These are phyloP conservation scores for Lagenidium giganteum DNA, from an alignment of 352 stramenopile genomes.

Conservation along the genomic window DNA sequence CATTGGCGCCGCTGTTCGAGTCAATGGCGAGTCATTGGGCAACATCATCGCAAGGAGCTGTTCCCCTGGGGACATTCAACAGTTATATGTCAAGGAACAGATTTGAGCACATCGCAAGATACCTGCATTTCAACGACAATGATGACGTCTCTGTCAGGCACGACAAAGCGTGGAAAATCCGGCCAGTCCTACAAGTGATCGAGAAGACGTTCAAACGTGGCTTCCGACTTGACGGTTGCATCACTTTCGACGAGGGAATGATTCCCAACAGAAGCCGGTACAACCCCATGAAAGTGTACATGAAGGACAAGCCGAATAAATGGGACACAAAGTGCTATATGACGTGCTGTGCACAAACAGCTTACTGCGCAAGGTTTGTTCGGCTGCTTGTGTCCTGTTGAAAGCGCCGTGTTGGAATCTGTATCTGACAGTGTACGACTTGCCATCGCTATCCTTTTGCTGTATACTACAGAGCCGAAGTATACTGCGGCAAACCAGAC, in stretches of 20 bases:
- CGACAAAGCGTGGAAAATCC: slow-evolving; percentile 13
- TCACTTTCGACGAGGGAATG: slow-evolving; percentile 19
- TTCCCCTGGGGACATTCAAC: slow-evolving; percentile 12
- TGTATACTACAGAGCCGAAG: slow-evolving; percentile 3
- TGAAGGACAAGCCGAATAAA: slow-evolving; percentile 15
- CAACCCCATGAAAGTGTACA: slow-evolving; percentile 17
- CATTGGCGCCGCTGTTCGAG: no score
- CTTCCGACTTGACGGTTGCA: slow-evolving; percentile 7
- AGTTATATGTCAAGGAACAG: slow-evolving; percentile 12
- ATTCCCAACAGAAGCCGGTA: slow-evolving; percentile 11
- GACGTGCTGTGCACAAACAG: slow-evolving; percentile 9
- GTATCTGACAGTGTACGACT: background rate
- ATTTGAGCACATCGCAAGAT: slow-evolving; percentile 12
- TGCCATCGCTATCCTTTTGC: background rate
- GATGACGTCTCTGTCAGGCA: background rate
- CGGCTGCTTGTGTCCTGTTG: no score
- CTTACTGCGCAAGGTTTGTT: no score
- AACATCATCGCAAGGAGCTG: slow-evolving; percentile 2
- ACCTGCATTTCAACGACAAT: slow-evolving; percentile 20
- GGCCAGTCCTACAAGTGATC: slow-evolving; percentile 2
- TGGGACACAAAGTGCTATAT: slow-evolving; percentile 24
- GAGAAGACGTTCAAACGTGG: slow-evolving; percentile 17
- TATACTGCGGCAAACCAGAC: background rate
- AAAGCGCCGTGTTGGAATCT: no score
- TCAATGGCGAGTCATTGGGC: slow-evolving; percentile 7